A percentile compares a stretch with the other conserved stretches of the same genome.
Conservation (phyloP, 768 basidiomycete genomes). For the Amyloporia xantha region DNA sequence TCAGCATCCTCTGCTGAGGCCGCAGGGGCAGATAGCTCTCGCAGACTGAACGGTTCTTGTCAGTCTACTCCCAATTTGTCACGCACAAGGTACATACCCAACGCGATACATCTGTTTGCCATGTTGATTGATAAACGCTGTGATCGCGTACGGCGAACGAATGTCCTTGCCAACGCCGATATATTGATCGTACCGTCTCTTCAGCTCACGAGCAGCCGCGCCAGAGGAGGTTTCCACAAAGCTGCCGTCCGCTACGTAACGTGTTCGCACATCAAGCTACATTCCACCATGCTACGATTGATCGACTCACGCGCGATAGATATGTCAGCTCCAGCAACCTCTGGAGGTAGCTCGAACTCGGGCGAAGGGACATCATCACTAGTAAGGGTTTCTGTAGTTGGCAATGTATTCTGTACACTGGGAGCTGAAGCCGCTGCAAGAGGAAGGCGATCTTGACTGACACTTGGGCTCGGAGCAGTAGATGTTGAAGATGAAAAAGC, state of each 20-base stretch:
- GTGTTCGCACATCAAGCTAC: conserved; percentile 13
- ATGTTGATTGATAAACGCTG: conserved; percentile 76
- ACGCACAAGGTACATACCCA: conserved; percentile 43
- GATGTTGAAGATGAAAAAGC: background rate
- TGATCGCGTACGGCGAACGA: conserved; percentile 76
- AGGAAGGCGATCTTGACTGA: background rate
- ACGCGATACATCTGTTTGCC: conserved; percentile 74
- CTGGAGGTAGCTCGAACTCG: conserved; percentile 19
- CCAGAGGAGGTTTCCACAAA: conserved; percentile 80
- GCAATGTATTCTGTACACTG: background rate
- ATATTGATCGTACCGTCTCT: conserved; percentile 65
- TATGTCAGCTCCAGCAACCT: conserved; percentile 26
- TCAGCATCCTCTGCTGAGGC: conserved; percentile 45
- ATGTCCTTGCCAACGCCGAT: conserved; percentile 59
- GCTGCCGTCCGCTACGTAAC: conserved; percentile 69
- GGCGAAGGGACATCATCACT: background rate
- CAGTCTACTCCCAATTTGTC: background rate
- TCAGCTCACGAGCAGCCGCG: conserved; percentile 68
- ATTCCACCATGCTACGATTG: background rate
- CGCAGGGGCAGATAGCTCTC: conserved; percentile 56
- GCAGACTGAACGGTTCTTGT: conserved; percentile 35
- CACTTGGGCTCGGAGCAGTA: background rate
- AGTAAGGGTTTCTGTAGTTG: no score
- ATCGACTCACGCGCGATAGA: conserved; percentile 26
- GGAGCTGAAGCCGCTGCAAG: background rate